Evolutionary conservation across 495 filamentous ascomycete genomes (phyloP), one percentile per base, ranked within the genome.

Genomic region (Hypomontagnella submonticulosa): DNA sequence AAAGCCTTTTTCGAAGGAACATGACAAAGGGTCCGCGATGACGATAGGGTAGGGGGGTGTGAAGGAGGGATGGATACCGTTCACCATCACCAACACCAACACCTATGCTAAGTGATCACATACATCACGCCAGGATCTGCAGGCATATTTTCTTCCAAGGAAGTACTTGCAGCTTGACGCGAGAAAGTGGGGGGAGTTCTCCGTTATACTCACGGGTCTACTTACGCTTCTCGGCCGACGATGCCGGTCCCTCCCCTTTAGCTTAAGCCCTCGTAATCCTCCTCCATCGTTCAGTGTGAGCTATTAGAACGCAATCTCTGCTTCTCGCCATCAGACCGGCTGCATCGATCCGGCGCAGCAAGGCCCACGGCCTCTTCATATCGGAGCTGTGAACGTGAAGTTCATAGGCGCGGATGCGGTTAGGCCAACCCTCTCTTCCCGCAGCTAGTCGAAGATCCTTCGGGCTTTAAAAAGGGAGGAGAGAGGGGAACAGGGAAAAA

Each of bases 71-170:
- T 33, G 38, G 33, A 44, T 46, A 52, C 23, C 51, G 30, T 50
- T 49, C 33, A 13, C 49, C 49, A 42, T 57, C 44, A 43, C 46
- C 37, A 51, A 41, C 61, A 32, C 46, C 37, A 32, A 43, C 47
- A 57, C 27, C 44, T 52, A 41, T 50, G 40, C 36, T 47, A 42
- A 49, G 36, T 59, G 55, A 48, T 58, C 55, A 53, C 62, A 48
- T 27, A 55, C 55, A 66, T 66, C 62, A 66, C 42, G 49, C 48
- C 44, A 60, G 62, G 62, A 66, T 66, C 62, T 59, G 55, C 62
- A 55, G 33, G 42, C 18, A 33, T 51, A 27, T 32, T 51, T 15
- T 67, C 53, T 62, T 67, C 58, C 57, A 62, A 58, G 58, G 53
- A 67, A 57, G 54, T 33, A 57, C 64, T 49, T 47, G 52, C 52